These are phyloP conservation scores for Fusarium robinianum DNA, from an alignment of 2,329 filamentous ascomycete species.

Conservation along the genomic window DNA sequence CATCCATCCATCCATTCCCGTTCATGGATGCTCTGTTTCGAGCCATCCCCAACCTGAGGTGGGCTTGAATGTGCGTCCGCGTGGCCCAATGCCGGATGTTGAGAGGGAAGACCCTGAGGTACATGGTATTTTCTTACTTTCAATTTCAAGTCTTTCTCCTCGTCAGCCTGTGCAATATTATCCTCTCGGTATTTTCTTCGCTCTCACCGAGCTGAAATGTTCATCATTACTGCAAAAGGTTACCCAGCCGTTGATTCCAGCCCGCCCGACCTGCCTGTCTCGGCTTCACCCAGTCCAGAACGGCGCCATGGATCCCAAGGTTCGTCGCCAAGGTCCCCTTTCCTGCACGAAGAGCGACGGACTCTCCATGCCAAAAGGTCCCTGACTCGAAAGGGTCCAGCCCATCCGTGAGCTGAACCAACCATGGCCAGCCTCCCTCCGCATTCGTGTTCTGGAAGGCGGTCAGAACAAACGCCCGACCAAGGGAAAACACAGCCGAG, in stretches of 20 bases:
- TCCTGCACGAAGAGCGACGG: conserved; percentile 22
- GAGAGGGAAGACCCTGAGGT: too few relatives aligned
- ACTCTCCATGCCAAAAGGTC: conserved; percentile 14
- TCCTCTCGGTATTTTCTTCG: background rate
- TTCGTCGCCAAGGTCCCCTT: conserved; percentile 18
- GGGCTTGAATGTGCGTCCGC: too few relatives aligned
- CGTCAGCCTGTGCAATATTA: conserved; percentile 2
- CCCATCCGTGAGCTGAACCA: conserved; percentile 16
- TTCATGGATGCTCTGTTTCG: too few relatives aligned
- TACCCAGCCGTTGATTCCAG: conserved; percentile 28
- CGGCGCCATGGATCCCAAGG: conserved; percentile 18
- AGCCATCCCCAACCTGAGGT: too few relatives aligned
- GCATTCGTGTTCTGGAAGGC: conserved; percentile 31
- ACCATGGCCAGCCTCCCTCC: conserved; percentile 23
- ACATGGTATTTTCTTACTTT: too few relatives aligned
- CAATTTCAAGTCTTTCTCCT: conserved; percentile 22
- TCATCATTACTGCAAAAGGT: conserved; percentile 25
- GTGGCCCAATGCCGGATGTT: too few relatives aligned
- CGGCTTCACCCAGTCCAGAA: conserved; percentile 12
- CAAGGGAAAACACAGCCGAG: background rate
- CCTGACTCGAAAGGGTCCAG: conserved; percentile 34
- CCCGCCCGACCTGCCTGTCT: background rate
- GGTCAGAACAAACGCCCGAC: conserved; percentile 22
- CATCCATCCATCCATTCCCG: too few relatives aligned
- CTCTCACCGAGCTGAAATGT: background rate